Evolutionary conservation across 2,329 filamentous ascomycete species (phyloP), one percentile per base, ranked within the genome.

Genomic region (Aulographum hederae): DNA sequence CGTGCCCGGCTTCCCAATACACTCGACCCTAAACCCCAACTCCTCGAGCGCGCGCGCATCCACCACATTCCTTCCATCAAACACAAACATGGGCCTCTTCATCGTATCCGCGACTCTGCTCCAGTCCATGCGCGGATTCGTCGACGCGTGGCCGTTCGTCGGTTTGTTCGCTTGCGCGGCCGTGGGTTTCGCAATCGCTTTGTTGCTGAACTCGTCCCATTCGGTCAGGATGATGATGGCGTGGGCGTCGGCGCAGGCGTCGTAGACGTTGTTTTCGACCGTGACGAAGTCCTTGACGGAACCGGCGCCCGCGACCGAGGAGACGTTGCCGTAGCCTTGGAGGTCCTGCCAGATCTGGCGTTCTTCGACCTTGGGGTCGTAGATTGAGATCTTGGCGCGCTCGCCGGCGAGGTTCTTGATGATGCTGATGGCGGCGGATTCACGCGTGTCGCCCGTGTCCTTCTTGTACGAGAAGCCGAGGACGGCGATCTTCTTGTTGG

Each of bases 391-490:
- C 46, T 75, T 68, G 0, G 73, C 69, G 18, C 63, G 60, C 46
- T 82, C 76, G 37, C 72, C 65, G 6, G 77, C 57, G 14, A 84
- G 57, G 10, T 63, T 63, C 39, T 66, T 67, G 50, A 81, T 69
- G 39, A 80, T 68, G 40, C 73, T 70, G 15, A 79, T 61, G 1
- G 75, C 73, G 0, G 75, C 69, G 27, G 69, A 72, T 47, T 82
- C 78, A 23, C 78, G 65, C 4, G 75, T 78, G 46, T 85, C 78
- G 15, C 67, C 69, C 1, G 78, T 85, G 49, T 81, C 68, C 53
- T 79, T 78, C 61, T 86, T 85, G 57, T 80, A 85, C 6, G 78
- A 73, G 41, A 75, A 84, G 3, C 79, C 79, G 4, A 85, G 62
- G 2, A 85, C 58, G 3, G 73, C 49, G 18, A 84, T 57, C 53